phyloP scores from a whole-genome alignment of 2,329 filamentous ascomycete species.

The Eutypella sp. region DNA sequence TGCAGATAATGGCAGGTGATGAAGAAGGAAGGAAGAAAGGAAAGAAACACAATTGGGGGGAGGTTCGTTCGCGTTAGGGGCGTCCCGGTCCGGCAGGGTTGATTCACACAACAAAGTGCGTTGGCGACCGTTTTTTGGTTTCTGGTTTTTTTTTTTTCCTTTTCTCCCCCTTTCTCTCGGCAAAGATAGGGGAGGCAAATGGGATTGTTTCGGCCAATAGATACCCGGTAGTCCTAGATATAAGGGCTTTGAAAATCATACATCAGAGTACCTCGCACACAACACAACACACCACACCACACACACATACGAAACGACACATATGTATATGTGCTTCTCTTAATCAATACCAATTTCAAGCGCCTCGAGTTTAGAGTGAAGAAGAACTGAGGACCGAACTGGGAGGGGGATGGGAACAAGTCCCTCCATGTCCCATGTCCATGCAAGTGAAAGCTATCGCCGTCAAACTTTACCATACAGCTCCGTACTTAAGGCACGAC shows the following conservation, averaged over 20 bases:
- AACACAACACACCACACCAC: background rate
- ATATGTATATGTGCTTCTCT: background rate
- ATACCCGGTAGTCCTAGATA: constrained; percentile 1
- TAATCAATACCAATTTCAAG: background rate
- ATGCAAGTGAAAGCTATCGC: no score
- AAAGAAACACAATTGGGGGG: no score
- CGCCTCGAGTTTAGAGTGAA: no score
- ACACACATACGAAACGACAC: background rate
- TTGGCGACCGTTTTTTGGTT: background rate
- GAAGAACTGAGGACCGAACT: no score
- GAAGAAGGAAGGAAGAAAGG: background rate
- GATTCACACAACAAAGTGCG: background rate
- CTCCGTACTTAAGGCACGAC: no score
- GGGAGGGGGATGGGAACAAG: no score
- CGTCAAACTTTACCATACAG: no score
- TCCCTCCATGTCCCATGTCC: no score
- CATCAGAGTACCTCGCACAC: background rate
- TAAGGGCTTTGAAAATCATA: background rate
- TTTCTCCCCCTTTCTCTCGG: no score
- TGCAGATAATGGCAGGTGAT: background rate
- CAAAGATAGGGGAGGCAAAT: background rate
- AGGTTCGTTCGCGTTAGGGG: background rate
- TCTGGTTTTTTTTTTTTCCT: background rate
- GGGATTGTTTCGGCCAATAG: background rate
- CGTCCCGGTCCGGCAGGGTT: background rate